These are phyloP conservation scores for Penicillium aurantiogriseum DNA, from an alignment of 2,329 filamentous ascomycete genomes.

Conservation along the genomic window DNA sequence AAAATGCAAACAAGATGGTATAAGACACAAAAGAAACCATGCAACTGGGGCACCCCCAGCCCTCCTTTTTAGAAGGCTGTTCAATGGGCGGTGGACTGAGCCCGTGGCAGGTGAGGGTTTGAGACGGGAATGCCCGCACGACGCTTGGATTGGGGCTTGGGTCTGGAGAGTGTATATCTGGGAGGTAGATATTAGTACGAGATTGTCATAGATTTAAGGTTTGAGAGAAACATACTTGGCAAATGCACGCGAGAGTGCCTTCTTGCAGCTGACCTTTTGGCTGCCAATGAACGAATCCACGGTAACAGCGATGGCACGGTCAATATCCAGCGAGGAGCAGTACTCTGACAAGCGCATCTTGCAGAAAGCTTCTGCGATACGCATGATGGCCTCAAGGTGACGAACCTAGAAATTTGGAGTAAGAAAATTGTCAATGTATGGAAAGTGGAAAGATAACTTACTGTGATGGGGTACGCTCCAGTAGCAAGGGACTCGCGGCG, in stretches of 20 bases:
- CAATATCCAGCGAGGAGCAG: slow-evolving; percentile 84
- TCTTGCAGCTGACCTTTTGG: slow-evolving; percentile 97
- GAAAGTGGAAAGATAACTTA: slow-evolving; percentile 51
- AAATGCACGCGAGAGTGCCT: slow-evolving; percentile 88
- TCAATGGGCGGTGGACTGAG: slow-evolving; percentile 17
- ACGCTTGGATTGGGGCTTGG: slow-evolving; percentile 42
- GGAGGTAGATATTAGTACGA: slow-evolving; percentile 10
- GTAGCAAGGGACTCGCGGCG: slow-evolving; percentile 87
- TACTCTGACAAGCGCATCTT: slow-evolving; percentile 98
- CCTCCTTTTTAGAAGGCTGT: not conserved
- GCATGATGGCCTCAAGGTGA: slow-evolving; percentile 96
- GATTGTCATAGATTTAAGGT: not conserved
- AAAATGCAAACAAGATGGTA: slow-evolving; percentile 28
- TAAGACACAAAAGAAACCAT: slow-evolving; percentile 21
- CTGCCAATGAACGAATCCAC: slow-evolving; percentile 94
- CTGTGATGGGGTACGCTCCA: slow-evolving; percentile 95
- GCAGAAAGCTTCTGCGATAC: slow-evolving; percentile 89
- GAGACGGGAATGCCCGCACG: slow-evolving; percentile 37
- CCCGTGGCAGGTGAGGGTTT: slow-evolving; percentile 29
- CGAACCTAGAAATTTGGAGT: slow-evolving; percentile 63
- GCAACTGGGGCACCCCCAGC: not conserved
- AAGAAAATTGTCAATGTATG: not conserved
- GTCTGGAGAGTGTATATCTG: slow-evolving; percentile 42
- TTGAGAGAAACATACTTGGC: slow-evolving; percentile 74
- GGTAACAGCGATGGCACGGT: slow-evolving; percentile 93